Evolutionary conservation across 2,329 filamentous ascomycete genomes (phyloP).

Genomic region (Colletotrichum eleusines): DNA sequence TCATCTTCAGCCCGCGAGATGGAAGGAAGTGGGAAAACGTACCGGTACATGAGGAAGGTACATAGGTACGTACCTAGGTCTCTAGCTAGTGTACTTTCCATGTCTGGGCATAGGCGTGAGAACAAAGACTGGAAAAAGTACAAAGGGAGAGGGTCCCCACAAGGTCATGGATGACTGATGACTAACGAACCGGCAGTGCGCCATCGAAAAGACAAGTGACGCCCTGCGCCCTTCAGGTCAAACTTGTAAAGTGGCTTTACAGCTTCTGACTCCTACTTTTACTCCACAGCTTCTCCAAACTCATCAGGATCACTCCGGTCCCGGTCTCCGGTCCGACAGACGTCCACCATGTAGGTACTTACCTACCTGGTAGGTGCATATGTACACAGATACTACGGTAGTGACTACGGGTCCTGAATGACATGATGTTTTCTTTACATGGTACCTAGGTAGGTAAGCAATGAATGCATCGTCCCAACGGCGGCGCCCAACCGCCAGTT

Average conservation of each 20-base stretch:
- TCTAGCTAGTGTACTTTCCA: conserved; percentile 16
- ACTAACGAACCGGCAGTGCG: neutral
- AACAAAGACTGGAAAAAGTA: too few relatives aligned
- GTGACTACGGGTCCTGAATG: too few relatives aligned
- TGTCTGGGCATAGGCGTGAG: too few relatives aligned
- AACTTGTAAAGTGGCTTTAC: conserved; percentile 7
- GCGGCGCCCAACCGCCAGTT: neutral
- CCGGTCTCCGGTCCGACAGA: neutral
- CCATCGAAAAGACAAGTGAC: conserved; percentile 15
- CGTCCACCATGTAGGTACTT: too few relatives aligned
- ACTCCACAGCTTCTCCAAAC: conserved; percentile 8
- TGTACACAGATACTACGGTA: too few relatives aligned
- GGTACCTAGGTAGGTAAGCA: neutral
- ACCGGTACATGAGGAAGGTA: conserved; percentile 40
- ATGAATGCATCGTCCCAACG: neutral
- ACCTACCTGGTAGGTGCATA: too few relatives aligned
- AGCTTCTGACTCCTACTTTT: neutral
- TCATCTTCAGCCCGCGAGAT: conserved; percentile 26
- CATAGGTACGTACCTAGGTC: neutral
- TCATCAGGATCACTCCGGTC: conserved; percentile 9
- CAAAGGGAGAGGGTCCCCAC: too few relatives aligned
- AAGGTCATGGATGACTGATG: conserved; percentile 8
- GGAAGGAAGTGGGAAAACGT: conserved; percentile 35
- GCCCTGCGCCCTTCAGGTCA: conserved; percentile 38
- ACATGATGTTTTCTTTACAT: neutral